These are phyloP conservation scores for Suillus hirtellus DNA, from an alignment of 768 basidiomycete genomes.

Conservation along the genomic window DNA sequence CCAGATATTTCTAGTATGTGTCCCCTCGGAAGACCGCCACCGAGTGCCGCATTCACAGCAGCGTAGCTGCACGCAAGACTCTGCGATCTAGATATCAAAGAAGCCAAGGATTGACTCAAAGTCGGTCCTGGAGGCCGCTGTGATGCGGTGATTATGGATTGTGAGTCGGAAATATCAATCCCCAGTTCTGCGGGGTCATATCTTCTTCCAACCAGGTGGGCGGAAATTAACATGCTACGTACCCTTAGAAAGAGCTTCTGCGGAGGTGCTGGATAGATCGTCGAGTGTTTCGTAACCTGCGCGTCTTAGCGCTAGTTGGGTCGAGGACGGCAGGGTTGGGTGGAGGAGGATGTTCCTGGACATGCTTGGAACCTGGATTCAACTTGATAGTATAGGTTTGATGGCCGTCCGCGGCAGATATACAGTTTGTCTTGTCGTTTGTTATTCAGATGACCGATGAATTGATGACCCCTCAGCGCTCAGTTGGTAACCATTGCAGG, in stretches of 20 bases:
- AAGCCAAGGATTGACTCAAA: slow-evolving; percentile 61
- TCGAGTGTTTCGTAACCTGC: slow-evolving; percentile 60
- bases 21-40: slow-evolving; percentile 62
- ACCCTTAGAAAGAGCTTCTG: slow-evolving; percentile 56
- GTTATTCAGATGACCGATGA: background rate
- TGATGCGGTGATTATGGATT: slow-evolving; percentile 45
- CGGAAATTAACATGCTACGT: slow-evolving; percentile 7
- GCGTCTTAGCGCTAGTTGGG: slow-evolving; percentile 45
- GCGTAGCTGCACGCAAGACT: slow-evolving; percentile 34
- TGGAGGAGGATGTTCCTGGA: slow-evolving; percentile 46
- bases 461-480: background rate
- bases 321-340: slow-evolving; percentile 45
- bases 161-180: slow-evolving; percentile 46
- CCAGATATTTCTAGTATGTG: slow-evolving; percentile 74
- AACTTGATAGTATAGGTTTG: background rate
- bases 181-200: slow-evolving; percentile 45
- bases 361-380: slow-evolving; percentile 28
- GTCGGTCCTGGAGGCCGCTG: slow-evolving; percentile 34
- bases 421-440: background rate
- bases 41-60: slow-evolving; percentile 58
- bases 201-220: background rate
- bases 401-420: background rate
- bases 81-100: slow-evolving; percentile 29
- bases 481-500: too few relatives aligned
- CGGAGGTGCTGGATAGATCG: slow-evolving; percentile 47